Base-by-base conservation (phyloP, 2,329 filamentous ascomycete genomes). In the Penicillium rolfsii region DNA sequence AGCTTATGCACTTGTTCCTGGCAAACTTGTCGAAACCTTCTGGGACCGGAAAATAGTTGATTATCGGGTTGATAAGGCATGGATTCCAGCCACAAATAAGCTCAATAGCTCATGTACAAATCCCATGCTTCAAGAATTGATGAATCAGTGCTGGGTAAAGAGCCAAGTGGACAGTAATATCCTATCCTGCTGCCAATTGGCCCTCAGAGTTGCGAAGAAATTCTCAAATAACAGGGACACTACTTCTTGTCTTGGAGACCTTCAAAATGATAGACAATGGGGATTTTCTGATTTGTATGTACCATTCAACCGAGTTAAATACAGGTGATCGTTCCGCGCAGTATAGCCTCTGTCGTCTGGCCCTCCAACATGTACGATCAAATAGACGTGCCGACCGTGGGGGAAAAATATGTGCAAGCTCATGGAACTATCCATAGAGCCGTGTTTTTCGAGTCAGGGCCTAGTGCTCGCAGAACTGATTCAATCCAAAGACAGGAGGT, bases 261-360 rank as follows among this genome's bases (percentile, higher is more conserved):
- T 41, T 14, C 4, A 19, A 24, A 24, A 11, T 12, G 3, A 6
- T 5, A 46, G 5, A 12, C 3, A 8, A n/a, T 1, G 24, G 28
- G 22, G 3, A 5, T n/a, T 5, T 22, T 12, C 19, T 8, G 22
- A 22, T 45, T 35, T 33, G 38, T 57, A 50, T 40, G 26, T 48
- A 48, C 45, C 55, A 50, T 49, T 40, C 11, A 38, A 30, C 24
- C 12, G 22, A 38, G 28, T 30, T 50, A 57, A 50, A 30, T 49
- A 50, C 36, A 53, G 6, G 22, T 28, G 16, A n/a, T 55, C 53
- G n/a, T 56, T 16, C 41, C 9, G 19, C 22, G 22, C 5, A n/a
- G 28, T 12, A 24, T 16, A 40, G 5, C 2, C 3, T 28, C 28
- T 53, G 11, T 6, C 35, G 24, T 40, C 19, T 11, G 9, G 30